These are phyloP conservation scores for Cercospora nicotianae DNA, from an alignment of 2,329 filamentous ascomycete species.

Conservation along the genomic window DNA sequence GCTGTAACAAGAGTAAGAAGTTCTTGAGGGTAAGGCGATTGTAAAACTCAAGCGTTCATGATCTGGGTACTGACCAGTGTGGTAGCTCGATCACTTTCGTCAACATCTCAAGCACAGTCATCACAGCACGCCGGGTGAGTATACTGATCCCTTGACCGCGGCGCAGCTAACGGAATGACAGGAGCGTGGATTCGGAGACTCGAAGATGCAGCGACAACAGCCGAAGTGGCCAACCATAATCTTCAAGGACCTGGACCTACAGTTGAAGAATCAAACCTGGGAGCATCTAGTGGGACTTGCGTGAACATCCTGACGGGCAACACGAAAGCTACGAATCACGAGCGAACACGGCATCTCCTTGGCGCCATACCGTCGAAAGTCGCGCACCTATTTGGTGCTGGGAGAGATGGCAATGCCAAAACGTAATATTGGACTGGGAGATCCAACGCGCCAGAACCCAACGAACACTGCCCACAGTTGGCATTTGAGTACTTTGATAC, in stretches of 20 bases:
- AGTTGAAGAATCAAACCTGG: neutral
- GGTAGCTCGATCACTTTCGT: slow-evolving; percentile 3
- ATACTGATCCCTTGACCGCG: neutral
- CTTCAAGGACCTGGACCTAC: neutral
- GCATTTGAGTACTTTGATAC: too few relatives aligned
- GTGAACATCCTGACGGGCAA: neutral
- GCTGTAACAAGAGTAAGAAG: slow-evolving; percentile 8
- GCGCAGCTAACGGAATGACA: neutral
- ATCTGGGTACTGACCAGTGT: neutral
- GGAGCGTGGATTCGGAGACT: neutral
- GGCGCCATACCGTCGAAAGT: neutral
- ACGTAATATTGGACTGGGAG: neutral
- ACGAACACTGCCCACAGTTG: too few relatives aligned
- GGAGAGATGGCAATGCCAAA: neutral
- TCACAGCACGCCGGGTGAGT: neutral
- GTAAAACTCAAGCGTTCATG: neutral
- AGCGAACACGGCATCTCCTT: neutral
- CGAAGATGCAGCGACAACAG: neutral
- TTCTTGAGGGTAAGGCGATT: neutral
- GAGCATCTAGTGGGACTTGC: neutral
- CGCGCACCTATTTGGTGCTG: neutral
- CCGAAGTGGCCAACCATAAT: neutral
- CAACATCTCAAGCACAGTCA: slow-evolving; percentile 5
- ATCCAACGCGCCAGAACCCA: neutral
- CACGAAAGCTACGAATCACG: neutral